A percentile compares a stretch with the other conserved stretches of the same genome.
These are phyloP conservation scores for Stagonosporopsis chrysanthemi DNA, from an alignment of 2,329 filamentous ascomycete species.

Conservation along the genomic window DNA sequence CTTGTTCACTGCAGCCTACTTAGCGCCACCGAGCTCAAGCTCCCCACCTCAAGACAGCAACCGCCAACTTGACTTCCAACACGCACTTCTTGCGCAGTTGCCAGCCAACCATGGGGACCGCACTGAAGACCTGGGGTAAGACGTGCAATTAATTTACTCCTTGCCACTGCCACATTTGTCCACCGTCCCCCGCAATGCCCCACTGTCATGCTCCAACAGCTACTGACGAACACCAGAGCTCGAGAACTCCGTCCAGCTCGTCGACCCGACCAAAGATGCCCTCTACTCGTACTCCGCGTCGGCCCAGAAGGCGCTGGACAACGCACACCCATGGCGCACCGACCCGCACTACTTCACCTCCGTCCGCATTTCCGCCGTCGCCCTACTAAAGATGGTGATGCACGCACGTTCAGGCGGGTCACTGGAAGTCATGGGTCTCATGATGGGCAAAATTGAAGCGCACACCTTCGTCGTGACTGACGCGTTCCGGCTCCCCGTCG, in stretches of 20 bases:
- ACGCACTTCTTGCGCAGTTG: slow-evolving; percentile 3
- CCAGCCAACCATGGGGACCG: slow-evolving; percentile 40
- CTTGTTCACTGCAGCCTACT: slow-evolving; percentile 6
- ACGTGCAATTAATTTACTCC: neutral
- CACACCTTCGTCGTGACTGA: slow-evolving; percentile 93
- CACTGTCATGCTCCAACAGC: slow-evolving; percentile 15
- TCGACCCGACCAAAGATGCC: slow-evolving; percentile 86
- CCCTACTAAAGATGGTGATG: slow-evolving; percentile 98
- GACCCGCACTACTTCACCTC: slow-evolving; percentile 90
- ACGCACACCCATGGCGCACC: slow-evolving; percentile 74
- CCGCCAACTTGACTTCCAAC: slow-evolving; percentile 17
- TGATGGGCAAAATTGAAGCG: slow-evolving; percentile 91
- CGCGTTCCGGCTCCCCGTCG: slow-evolving; percentile 90
- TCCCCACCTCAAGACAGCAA: slow-evolving; percentile 30
- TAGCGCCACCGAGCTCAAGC: slow-evolving; percentile 22
- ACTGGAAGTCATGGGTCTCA: slow-evolving; percentile 96
- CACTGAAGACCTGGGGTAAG: slow-evolving; percentile 50
- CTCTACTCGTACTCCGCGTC: slow-evolving; percentile 83
- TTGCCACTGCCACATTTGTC: neutral
- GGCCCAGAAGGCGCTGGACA: slow-evolving; percentile 71
- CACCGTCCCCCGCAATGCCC: slow-evolving; percentile 1
- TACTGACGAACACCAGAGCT: slow-evolving; percentile 68
- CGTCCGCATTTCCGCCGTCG: slow-evolving; percentile 91
- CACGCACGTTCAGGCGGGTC: slow-evolving; percentile 93
- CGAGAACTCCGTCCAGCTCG: slow-evolving; percentile 80